phyloP scores from a whole-genome alignment of 2,329 filamentous ascomycete species.

The Penicillium verrucosum region DNA sequence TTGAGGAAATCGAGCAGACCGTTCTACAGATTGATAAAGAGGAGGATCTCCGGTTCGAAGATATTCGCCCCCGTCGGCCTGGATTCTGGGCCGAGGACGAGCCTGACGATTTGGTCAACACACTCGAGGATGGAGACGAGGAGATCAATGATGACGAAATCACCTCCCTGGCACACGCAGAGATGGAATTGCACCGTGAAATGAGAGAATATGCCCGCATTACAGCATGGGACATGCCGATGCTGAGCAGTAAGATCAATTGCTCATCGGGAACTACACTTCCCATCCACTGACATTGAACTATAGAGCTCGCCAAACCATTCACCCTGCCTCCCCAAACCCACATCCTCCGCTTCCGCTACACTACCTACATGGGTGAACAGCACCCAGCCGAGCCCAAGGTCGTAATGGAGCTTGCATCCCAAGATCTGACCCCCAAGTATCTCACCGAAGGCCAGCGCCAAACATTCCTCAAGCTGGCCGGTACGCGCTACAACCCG shows the following conservation, averaged over 20 bases:
- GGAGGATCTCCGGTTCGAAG: slow-evolving; percentile 30
- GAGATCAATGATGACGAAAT: slow-evolving; percentile 74
- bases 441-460: slow-evolving; percentile 65
- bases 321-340: slow-evolving; percentile 66
- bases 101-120: slow-evolving; percentile 40
- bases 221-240: slow-evolving; percentile 92
- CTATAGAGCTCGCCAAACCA: slow-evolving; percentile 72
- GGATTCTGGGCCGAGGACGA: slow-evolving; percentile 48
- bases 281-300: slow-evolving; percentile 8
- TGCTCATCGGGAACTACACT: too few relatives aligned
- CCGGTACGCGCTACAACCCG: slow-evolving; percentile 83
- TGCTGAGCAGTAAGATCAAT: slow-evolving; percentile 69
- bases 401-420: slow-evolving; percentile 87
- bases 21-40: slow-evolving; percentile 33
- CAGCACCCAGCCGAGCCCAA: slow-evolving; percentile 86
- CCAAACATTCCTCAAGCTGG: slow-evolving; percentile 81
- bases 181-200: slow-evolving; percentile 85
- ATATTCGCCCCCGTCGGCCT: slow-evolving; percentile 19
- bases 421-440: slow-evolving; percentile 61
- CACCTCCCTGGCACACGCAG: slow-evolving; percentile 74
- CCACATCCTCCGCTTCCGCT: slow-evolving; percentile 84
- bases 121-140: slow-evolving; percentile 54
- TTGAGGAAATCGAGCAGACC: slow-evolving; percentile 34
- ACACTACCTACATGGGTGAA: slow-evolving; percentile 95
- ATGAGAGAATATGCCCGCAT: slow-evolving; percentile 83